Evolutionary conservation across 768 basidiomycete species (phyloP).

Genomic region (Phlebiopsis flavidoalba): DNA sequence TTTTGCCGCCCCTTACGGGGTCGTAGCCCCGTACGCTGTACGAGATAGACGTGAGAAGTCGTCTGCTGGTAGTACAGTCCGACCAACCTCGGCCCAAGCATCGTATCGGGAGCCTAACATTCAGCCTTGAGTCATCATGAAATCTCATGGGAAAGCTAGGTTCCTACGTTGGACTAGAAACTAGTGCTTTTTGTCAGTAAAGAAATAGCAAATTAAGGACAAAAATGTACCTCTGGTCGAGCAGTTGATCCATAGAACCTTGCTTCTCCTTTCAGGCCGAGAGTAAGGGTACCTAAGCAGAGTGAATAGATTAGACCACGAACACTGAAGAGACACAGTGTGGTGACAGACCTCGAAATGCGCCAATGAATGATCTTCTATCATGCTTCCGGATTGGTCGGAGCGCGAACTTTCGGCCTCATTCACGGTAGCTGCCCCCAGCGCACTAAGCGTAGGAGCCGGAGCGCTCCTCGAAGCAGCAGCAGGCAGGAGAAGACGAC

Average conservation of each 20-base stretch:
- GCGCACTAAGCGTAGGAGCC: not conserved
- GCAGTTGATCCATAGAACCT: slow-evolving; percentile 62
- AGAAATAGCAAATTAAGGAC: not conserved
- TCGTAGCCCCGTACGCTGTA: slow-evolving; percentile 35
- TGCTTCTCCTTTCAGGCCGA: slow-evolving; percentile 49
- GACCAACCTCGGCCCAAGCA: not conserved
- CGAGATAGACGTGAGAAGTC: slow-evolving; percentile 34
- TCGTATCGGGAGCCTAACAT: slow-evolving; percentile 20
- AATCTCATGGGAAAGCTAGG: not conserved
- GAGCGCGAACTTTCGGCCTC: not conserved
- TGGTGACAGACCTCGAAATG: slow-evolving; percentile 38
- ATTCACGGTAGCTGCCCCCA: not conserved
- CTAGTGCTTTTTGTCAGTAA: slow-evolving; percentile 25
- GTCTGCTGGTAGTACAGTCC: not conserved
- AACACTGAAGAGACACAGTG: not conserved
- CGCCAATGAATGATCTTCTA: slow-evolving; percentile 46
- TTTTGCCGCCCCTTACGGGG: slow-evolving; percentile 31
- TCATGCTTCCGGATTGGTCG: slow-evolving; percentile 28
- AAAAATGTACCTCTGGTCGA: slow-evolving; percentile 54
- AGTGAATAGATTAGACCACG: not conserved
- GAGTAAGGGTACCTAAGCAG: slow-evolving; percentile 47
- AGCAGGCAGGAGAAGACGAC: not conserved
- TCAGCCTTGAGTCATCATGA: not conserved
- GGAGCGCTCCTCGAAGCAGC: not conserved
- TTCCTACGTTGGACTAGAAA: slow-evolving; percentile 51